phyloP scores from a whole-genome alignment of 2,329 filamentous ascomycete species.

The Apiospora marii region DNA sequence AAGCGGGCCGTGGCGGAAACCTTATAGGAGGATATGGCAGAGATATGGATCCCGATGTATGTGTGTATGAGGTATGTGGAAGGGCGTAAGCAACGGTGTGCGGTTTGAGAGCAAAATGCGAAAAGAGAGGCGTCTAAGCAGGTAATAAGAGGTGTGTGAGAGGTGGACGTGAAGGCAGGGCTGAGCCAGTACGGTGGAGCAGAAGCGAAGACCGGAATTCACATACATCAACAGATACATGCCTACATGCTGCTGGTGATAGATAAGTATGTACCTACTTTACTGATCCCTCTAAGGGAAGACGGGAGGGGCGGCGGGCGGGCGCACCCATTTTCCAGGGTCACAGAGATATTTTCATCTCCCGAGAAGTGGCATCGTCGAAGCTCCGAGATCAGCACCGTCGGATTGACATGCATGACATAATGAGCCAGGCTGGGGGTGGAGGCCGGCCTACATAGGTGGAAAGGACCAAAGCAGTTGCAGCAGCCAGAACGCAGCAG shows the following conservation, averaged over 20 bases:
- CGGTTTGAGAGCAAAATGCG: background rate
- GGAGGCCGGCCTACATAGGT: conserved; percentile 14
- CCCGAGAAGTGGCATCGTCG: conserved; percentile 16
- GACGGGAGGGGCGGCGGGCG: background rate
- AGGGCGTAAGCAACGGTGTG: background rate
- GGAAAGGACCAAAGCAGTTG: background rate
- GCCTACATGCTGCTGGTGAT: background rate
- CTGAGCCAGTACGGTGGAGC: conserved; percentile 13
- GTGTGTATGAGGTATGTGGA: background rate
- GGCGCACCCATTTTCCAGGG: background rate
- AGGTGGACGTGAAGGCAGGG: conserved; percentile 8
- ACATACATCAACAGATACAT: conserved; percentile 9
- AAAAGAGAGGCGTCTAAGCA: background rate
- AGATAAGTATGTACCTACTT: background rate
- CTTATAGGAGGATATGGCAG: background rate
- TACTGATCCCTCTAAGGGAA: background rate
- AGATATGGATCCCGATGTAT: background rate
- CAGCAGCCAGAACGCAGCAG: background rate
- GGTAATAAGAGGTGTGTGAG: background rate
- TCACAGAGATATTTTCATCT: conserved; percentile 15
- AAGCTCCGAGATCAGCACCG: conserved; percentile 18
- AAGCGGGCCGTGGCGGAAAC: conserved; percentile 5
- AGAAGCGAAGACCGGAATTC: background rate
- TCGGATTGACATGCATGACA: conserved; percentile 19
- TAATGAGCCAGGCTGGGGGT: conserved; percentile 20